phyloP scores from a whole-genome alignment of 371 early-diverging fungal genomes.

The Mucor lusitanicus region DNA sequence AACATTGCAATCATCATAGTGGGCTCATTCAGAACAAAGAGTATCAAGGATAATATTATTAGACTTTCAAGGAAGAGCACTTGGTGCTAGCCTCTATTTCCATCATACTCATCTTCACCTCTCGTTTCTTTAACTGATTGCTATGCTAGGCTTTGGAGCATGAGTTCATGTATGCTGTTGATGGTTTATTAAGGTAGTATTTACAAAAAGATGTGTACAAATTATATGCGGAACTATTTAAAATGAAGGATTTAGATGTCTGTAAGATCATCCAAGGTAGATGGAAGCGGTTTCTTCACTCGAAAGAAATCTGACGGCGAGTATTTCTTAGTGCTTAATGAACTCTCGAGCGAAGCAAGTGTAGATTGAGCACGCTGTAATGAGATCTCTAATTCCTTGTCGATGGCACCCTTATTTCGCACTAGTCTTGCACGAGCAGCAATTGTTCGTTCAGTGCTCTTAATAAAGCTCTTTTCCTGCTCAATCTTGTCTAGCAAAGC shows the following conservation, averaged over 20 bases:
- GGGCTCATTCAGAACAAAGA: too few relatives aligned
- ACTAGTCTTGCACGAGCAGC: slow-evolving; percentile 8
- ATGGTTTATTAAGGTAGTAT: neutral
- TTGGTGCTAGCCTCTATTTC: too few relatives aligned
- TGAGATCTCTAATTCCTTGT: slow-evolving; percentile 9
- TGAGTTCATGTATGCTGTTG: neutral
- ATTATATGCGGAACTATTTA: neutral
- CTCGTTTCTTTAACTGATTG: neutral
- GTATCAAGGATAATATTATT: too few relatives aligned
- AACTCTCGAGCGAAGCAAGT: neutral
- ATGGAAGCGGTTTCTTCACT: neutral
- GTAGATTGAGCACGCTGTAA: neutral
- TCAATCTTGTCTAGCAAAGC: slow-evolving; percentile 8
- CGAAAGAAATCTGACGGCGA: neutral
- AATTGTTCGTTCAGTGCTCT: slow-evolving; percentile 18
- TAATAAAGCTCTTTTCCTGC: slow-evolving; percentile 17
- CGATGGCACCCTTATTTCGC: slow-evolving; percentile 3
- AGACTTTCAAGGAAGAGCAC: too few relatives aligned
- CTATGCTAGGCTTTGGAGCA: neutral
- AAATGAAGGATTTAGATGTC: neutral
- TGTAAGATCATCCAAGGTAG: neutral
- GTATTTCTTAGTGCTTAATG: neutral
- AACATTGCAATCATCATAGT: too few relatives aligned
- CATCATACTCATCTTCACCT: too few relatives aligned
- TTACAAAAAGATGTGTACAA: neutral